Evolutionary conservation across 2,329 filamentous ascomycete species (phyloP).

Genomic region (Fusarium pseudocircinatum): DNA sequence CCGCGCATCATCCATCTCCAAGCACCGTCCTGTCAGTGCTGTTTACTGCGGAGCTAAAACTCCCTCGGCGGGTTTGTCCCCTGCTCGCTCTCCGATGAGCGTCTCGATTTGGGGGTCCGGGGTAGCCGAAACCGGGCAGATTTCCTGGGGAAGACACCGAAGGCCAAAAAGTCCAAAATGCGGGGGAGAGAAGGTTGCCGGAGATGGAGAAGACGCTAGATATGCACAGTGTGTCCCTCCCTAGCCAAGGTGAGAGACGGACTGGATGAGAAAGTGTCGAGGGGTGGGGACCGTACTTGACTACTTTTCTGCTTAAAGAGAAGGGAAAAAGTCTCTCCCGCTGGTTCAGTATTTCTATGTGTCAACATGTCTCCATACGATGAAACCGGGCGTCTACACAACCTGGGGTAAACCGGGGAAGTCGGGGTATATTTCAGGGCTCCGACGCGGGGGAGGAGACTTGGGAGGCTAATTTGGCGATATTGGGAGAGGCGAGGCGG

Average conservation of each 20-base stretch:
- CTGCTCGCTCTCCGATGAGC: constrained; percentile 24
- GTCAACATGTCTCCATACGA: constrained; percentile 2
- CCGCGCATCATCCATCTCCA: not conserved
- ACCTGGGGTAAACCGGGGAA: constrained; percentile 33
- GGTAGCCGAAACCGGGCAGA: constrained; percentile 24
- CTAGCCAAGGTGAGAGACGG: constrained; percentile 13
- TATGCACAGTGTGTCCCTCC: constrained; percentile 34
- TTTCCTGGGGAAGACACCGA: constrained; percentile 17
- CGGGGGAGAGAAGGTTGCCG: not conserved
- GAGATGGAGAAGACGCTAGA: constrained; percentile 20
- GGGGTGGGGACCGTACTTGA: not conserved
- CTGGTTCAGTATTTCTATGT: constrained; percentile 6
- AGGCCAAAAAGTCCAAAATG: not conserved
- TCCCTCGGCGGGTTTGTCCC: not conserved
- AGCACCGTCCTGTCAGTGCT: not conserved
- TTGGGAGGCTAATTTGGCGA: not conserved
- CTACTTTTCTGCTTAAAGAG: not conserved
- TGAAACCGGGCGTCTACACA: not conserved
- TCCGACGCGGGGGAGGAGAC: not conserved
- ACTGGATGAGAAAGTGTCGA: not conserved
- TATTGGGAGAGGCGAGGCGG: constrained; percentile 10
- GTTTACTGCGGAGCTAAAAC: constrained; percentile 2
- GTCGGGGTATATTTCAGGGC: constrained; percentile 8
- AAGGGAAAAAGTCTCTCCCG: not conserved
- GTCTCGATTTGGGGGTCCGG: constrained; percentile 24